Evolutionary conservation across 2,329 filamentous ascomycete species (phyloP).

Genomic region (Trichoderma sp.): DNA sequence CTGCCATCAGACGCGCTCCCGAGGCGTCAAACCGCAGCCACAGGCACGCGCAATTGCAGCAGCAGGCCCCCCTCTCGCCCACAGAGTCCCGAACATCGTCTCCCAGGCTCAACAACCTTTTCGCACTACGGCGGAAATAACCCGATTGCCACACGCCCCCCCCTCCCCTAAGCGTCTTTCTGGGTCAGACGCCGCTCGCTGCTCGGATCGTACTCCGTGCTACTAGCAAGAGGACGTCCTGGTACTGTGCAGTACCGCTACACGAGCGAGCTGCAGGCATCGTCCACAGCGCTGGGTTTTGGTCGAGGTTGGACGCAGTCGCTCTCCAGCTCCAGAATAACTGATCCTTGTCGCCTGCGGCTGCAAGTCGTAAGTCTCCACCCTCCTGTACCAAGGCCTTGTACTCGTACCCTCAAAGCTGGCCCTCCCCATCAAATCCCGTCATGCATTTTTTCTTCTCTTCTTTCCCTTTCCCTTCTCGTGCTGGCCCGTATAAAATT

Average conservation of each 20-base stretch:
- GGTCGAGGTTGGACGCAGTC: constrained; percentile 12
- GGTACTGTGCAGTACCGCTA: not conserved
- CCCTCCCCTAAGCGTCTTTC: constrained; percentile 26
- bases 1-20: constrained; percentile 10
- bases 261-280: constrained; percentile 26
- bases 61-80: constrained; percentile 4
- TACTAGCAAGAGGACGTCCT: constrained; percentile 27
- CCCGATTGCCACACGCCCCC: constrained; percentile 38
- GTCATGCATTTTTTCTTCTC: constrained; percentile 34
- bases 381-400: constrained; percentile 2
- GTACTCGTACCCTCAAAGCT: no score
- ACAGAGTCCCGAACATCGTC: constrained; percentile 17
- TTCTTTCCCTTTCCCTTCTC: constrained; percentile 18
- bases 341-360: constrained; percentile 25
- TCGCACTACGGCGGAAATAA: constrained; percentile 39
- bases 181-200: constrained; percentile 5
- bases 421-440: constrained; percentile 35
- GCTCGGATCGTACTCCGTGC: constrained; percentile 27
- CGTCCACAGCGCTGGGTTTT: constrained; percentile 34
- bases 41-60: constrained; percentile 6
- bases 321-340: constrained; percentile 23
- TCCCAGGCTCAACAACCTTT: not conserved
- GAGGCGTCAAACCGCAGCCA: constrained; percentile 2
- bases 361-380: constrained; percentile 14
- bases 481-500: constrained; percentile 39